phyloP scores from a whole-genome alignment of 2,329 filamentous ascomycete genomes.

The Lomentospora prolificans region DNA sequence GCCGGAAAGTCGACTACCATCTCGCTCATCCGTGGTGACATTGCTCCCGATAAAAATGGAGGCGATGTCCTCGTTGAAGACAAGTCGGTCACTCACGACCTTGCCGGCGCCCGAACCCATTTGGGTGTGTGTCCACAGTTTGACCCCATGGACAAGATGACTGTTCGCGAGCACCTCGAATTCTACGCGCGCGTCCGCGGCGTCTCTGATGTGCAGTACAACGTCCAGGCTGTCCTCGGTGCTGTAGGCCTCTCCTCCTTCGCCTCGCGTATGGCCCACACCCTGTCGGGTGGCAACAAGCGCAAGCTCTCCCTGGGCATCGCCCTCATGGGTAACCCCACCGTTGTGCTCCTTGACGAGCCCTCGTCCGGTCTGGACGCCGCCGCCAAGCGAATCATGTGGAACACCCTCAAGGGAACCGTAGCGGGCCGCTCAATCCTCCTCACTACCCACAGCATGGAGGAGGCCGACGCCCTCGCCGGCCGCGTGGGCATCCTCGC shows the following conservation, averaged over 20 bases:
- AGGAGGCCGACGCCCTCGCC: constrained; percentile 85
- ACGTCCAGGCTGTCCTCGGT: constrained; percentile 66
- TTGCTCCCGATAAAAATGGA: constrained; percentile 61
- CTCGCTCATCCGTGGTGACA: constrained; percentile 79
- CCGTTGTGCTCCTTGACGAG: constrained; percentile 80
- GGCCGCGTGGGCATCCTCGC: constrained; percentile 79
- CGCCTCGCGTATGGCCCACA: constrained; percentile 62
- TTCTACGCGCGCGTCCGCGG: constrained; percentile 85
- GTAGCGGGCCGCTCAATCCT: constrained; percentile 71
- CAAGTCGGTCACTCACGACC: constrained; percentile 61
- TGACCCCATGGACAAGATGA: constrained; percentile 85
- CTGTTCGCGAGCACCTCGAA: constrained; percentile 71
- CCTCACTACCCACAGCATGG: constrained; percentile 89
- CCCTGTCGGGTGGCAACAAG: constrained; percentile 84
- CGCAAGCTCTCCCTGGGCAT: constrained; percentile 85
- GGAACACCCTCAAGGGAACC: constrained; percentile 69
- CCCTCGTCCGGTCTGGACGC: constrained; percentile 84
- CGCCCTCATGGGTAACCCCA: constrained; percentile 84
- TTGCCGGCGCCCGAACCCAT: constrained; percentile 62
- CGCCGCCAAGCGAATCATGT: constrained; percentile 85
- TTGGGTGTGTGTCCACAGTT: constrained; percentile 89
- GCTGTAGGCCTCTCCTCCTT: constrained; percentile 71
- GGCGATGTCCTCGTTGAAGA: constrained; percentile 76
- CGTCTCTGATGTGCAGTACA: constrained; percentile 63
- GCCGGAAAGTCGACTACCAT: constrained; percentile 90